phyloP scores from a whole-genome alignment of 805 yeast species.

The Wickerhamomyces queroliae region DNA sequence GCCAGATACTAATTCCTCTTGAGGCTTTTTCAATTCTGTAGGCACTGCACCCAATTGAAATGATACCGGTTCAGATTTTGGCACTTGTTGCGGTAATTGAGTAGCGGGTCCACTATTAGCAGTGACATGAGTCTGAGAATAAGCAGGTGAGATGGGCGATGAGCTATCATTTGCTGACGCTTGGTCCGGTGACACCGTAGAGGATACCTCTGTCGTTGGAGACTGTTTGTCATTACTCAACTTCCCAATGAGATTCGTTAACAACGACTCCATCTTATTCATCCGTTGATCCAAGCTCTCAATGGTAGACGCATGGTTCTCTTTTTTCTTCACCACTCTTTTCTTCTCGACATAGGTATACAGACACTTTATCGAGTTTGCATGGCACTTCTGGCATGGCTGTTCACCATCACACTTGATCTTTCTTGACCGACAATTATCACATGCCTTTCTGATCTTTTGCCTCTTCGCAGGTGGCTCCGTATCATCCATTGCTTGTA shows the following conservation, averaged over 20 bases:
- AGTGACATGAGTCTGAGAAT: no score
- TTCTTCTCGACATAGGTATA: conserved; percentile 64
- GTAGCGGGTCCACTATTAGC: no score
- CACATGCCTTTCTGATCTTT: conserved; percentile 34
- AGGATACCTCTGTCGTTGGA: no score
- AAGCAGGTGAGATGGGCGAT: no score
- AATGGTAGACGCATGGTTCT: conserved; percentile 2
- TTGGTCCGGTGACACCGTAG: no score
- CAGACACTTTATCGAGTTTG: conserved; percentile 62
- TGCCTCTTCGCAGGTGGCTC: background rate
- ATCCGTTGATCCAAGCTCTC: conserved; percentile 23
- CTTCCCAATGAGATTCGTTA: conserved; percentile 21
- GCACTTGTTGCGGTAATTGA: background rate
- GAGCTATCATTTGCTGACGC: background rate
- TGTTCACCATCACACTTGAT: conserved; percentile 78
- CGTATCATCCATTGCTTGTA: background rate
- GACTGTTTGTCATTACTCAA: no score
- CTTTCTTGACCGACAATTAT: conserved; percentile 56
- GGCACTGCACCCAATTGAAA: background rate
- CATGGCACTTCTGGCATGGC: conserved; percentile 80
- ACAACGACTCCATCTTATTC: conserved; percentile 27
- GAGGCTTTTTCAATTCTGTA: conserved; percentile 1
- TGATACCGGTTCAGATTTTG: background rate
- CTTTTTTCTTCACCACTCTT: conserved; percentile 15
- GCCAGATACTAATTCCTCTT: background rate